Conservation (phyloP, 2,329 filamentous ascomycete species). For the Pestalotiopsis sp. region DNA sequence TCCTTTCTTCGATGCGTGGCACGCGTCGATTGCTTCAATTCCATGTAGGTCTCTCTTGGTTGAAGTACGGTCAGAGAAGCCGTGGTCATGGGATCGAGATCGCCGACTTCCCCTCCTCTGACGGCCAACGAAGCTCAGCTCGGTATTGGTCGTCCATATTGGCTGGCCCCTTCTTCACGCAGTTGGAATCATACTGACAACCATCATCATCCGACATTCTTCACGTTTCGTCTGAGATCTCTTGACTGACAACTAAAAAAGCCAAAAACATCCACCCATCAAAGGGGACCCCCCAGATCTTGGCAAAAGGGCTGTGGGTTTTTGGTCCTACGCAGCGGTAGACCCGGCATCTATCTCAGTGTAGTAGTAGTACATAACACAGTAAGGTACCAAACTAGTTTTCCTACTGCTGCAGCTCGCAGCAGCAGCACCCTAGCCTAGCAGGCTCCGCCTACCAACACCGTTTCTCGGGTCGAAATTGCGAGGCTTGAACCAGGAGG, state of each 20-base stretch:
- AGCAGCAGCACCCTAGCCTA: slow-evolving; percentile 9
- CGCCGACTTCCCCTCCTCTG: background rate
- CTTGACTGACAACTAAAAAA: background rate
- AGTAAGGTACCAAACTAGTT: slow-evolving; percentile 13
- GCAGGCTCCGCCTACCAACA: background rate
- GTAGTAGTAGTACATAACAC: background rate
- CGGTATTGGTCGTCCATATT: too few relatives aligned
- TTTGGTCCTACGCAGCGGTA: background rate
- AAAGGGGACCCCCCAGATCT: slow-evolving; percentile 3
- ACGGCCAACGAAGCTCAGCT: background rate
- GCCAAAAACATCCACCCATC: background rate
- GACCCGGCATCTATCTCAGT: slow-evolving; percentile 3
- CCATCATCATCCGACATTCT: background rate
- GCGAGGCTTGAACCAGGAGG: slow-evolving; percentile 16
- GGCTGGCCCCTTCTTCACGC: too few relatives aligned
- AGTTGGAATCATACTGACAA: background rate
- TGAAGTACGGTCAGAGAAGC: background rate
- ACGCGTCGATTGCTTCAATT: background rate
- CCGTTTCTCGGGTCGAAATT: slow-evolving; percentile 18
- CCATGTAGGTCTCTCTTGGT: background rate
- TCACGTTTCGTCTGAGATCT: background rate
- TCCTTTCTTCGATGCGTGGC: background rate
- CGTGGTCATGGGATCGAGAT: background rate
- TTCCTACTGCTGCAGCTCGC: background rate
- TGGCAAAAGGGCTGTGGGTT: slow-evolving; percentile 1